Evolutionary conservation across 495 filamentous ascomycete genomes (phyloP).

Genomic region (Rusavskia elegans): DNA sequence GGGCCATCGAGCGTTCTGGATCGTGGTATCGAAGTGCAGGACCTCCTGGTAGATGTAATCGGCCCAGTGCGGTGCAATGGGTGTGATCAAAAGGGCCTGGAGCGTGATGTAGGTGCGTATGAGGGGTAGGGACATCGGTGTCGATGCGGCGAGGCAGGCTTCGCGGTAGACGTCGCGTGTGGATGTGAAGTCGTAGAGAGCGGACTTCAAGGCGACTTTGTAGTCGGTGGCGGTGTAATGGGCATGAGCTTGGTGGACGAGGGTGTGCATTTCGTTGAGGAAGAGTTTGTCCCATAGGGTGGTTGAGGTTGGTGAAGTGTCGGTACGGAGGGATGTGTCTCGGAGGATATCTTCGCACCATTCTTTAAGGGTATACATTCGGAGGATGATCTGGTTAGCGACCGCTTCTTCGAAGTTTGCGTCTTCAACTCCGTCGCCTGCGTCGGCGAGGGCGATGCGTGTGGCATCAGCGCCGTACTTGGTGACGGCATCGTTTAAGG

Average conservation of each 20-base stretch:
- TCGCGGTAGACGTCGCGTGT: constrained; percentile 88
- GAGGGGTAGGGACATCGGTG: constrained; percentile 70
- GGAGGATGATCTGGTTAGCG: constrained; percentile 76
- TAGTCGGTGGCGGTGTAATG: constrained; percentile 69
- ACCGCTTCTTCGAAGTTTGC: constrained; percentile 96
- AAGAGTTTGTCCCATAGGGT: constrained; percentile 80
- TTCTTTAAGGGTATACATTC: constrained; percentile 70
- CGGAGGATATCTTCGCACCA: constrained; percentile 79
- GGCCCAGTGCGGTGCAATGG: constrained; percentile 83
- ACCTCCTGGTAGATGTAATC: constrained; percentile 90
- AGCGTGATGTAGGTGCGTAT: constrained; percentile 65
- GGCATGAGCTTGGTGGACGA: constrained; percentile 55
- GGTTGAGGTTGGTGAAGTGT: constrained; percentile 40
- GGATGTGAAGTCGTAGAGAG: constrained; percentile 74
- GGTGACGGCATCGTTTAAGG: constrained; percentile 64
- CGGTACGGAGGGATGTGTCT: constrained; percentile 52
- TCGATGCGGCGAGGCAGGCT: constrained; percentile 49
- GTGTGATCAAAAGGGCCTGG: constrained; percentile 66
- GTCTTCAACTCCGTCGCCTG: constrained; percentile 86
- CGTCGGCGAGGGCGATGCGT: constrained; percentile 83
- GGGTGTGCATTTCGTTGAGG: constrained; percentile 80
- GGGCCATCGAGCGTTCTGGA: constrained; percentile 72
- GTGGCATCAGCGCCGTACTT: constrained; percentile 94
- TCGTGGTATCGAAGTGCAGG: constrained; percentile 51
- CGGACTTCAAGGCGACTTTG: constrained; percentile 83